These are phyloP conservation scores for Termitomyces sp. DNA, from an alignment of 768 basidiomycete genomes.

Conservation along the genomic window DNA sequence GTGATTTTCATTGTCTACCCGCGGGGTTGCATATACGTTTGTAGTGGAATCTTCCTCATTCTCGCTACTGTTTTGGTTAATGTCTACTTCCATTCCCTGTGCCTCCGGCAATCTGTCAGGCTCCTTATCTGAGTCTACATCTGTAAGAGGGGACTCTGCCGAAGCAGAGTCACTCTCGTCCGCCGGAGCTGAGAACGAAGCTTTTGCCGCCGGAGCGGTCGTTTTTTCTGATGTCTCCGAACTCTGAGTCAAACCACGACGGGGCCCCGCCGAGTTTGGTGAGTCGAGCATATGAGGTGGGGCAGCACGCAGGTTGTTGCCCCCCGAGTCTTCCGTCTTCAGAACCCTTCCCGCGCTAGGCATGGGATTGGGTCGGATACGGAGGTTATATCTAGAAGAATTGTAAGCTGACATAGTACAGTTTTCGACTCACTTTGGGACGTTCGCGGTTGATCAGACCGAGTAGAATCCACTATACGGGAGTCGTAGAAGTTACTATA, in stretches of 20 bases:
- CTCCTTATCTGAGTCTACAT: too few relatives aligned
- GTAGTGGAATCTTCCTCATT: too few relatives aligned
- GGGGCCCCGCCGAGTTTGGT: not conserved
- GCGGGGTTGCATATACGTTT: too few relatives aligned
- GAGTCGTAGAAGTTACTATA: not conserved
- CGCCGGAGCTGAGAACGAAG: not conserved
- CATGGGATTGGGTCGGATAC: not conserved
- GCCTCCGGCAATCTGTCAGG: too few relatives aligned
- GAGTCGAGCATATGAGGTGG: too few relatives aligned
- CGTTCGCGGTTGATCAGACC: slow-evolving; percentile 1
- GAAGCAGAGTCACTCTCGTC: not conserved
- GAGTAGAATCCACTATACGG: not conserved
- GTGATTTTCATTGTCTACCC: too few relatives aligned
- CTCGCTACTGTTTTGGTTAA: too few relatives aligned
- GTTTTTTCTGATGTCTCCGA: rapidly evolving
- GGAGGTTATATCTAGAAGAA: not conserved
- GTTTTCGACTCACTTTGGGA: not conserved
- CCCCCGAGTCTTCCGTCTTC: too few relatives aligned
- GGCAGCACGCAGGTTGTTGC: too few relatives aligned
- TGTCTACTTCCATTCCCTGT: too few relatives aligned
- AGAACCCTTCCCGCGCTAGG: too few relatives aligned
- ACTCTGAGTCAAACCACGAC: not conserved
- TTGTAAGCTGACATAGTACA: not conserved
- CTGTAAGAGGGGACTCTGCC: not conserved
- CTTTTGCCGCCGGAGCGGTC: not conserved